These are phyloP conservation scores for Sugiyamaella smithiae DNA, from an alignment of 805 yeast species.

Conservation along the genomic window DNA sequence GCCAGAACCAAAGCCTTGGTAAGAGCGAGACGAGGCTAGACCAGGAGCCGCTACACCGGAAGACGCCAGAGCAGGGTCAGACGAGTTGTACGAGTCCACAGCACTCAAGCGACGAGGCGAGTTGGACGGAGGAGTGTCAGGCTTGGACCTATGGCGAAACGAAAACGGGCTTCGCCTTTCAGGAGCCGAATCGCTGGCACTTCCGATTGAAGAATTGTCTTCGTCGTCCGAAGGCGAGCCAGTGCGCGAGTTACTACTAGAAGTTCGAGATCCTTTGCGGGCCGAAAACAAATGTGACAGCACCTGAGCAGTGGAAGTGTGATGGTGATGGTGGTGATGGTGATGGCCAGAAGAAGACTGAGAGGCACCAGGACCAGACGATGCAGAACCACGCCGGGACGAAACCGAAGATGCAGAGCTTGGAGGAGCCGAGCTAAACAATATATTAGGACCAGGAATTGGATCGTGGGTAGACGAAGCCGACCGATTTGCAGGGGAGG, in stretches of 20 bases:
- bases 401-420: not conserved
- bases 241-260: slow-evolving; percentile 1
- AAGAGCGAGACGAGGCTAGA: not conserved
- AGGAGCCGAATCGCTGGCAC: slow-evolving; percentile 3
- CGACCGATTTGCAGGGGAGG: not conserved
- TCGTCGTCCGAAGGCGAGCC: slow-evolving; percentile 2
- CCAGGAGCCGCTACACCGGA: not conserved
- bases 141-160: slow-evolving; percentile 2
- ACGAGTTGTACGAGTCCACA: not conserved
- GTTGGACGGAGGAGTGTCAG: slow-evolving; percentile 4
- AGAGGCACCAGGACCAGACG: not conserved
- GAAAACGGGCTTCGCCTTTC: not conserved
- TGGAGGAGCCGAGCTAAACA: not conserved
- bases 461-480: not conserved
- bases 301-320: slow-evolving; percentile 1
- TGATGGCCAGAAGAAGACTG: not conserved
- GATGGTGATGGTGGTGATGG: not conserved
- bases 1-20: not conserved
- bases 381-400: not conserved
- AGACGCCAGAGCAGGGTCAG: not conserved
- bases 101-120: not conserved
- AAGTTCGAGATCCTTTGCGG: not conserved
- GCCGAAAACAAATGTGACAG: slow-evolving; percentile 2
- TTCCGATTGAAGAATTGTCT: not conserved
- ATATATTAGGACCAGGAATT: not conserved